Percentiles rank a stretch among this genome's conserved stretches.
Evolutionary conservation across 2,329 filamentous ascomycete species (phyloP).

Genomic region (Lachnellula arida): DNA sequence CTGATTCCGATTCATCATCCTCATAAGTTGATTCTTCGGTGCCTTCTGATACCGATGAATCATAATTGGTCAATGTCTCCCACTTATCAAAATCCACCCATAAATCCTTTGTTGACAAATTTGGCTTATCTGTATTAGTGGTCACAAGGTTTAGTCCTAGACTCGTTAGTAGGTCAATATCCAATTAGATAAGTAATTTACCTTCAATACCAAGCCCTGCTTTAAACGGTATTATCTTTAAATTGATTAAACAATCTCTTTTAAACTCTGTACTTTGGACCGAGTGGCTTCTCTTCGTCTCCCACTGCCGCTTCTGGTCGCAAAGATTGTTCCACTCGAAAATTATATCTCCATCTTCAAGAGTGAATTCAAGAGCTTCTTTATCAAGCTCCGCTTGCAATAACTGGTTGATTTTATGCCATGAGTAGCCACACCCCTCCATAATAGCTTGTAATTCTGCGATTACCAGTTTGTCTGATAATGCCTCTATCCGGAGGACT

Average conservation of each 20-base stretch:
- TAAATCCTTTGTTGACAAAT: slow-evolving; percentile 10
- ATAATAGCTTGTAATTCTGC: slow-evolving; percentile 12
- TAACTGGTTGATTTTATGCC: slow-evolving; percentile 12
- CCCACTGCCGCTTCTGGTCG: slow-evolving; percentile 13
- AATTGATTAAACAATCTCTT: slow-evolving; percentile 16
- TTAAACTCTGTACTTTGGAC: slow-evolving; percentile 9
- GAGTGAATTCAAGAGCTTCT: slow-evolving; percentile 11
- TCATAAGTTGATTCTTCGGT: no score
- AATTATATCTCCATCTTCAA: slow-evolving; percentile 11
- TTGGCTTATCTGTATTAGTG: slow-evolving; percentile 10
- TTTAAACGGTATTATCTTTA: slow-evolving; percentile 16
- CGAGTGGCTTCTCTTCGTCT: slow-evolving; percentile 10
- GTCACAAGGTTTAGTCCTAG: slow-evolving; percentile 11
- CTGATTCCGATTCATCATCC: no score
- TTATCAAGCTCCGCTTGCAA: slow-evolving; percentile 9
- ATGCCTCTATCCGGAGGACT: slow-evolving; percentile 10
- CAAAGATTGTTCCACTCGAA: slow-evolving; percentile 18
- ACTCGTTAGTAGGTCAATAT: slow-evolving; percentile 4
- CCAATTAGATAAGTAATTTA: slow-evolving; percentile 4
- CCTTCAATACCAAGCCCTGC: slow-evolving; percentile 10
- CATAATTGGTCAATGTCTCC: not conserved
- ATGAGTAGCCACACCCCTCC: slow-evolving; percentile 12
- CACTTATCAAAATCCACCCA: slow-evolving; percentile 2
- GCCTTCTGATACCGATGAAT: no score
- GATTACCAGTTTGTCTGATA: slow-evolving; percentile 10